Percentiles rank a stretch among this genome's conserved stretches.
phyloP scores from a whole-genome alignment of 2,329 filamentous ascomycete species.

The Microdochium bolleyi region DNA sequence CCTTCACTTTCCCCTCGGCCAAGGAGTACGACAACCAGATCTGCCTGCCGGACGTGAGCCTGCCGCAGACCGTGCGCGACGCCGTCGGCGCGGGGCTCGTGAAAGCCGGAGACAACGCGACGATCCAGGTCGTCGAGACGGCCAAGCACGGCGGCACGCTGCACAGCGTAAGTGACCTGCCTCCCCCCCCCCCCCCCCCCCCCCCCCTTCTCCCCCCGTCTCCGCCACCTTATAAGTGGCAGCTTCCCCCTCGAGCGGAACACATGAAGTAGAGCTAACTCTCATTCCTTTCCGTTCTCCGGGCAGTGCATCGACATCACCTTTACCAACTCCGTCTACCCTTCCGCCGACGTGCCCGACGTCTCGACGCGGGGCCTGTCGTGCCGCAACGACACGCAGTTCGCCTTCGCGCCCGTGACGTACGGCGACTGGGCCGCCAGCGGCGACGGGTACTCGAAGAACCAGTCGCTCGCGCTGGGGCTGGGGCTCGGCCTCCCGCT shows the following conservation, averaged over 20 bases:
- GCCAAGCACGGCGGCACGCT: constrained; percentile 65
- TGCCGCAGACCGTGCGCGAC: not conserved
- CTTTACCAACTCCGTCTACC: constrained; percentile 34
- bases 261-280: too few species aligned
- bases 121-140: constrained; percentile 65
- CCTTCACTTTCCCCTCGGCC: not conserved
- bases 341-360: not conserved
- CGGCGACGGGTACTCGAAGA: not conserved
- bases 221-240: too few species aligned
- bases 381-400: not conserved
- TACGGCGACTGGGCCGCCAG: not conserved
- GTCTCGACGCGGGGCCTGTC: not conserved
- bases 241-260: too few species aligned
- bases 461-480: not conserved
- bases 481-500: not conserved
- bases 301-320: constrained; percentile 89
- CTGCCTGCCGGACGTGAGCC: not conserved
- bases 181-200: not conserved
- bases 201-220: not conserved
- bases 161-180: constrained; percentile 49
- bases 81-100: not conserved
- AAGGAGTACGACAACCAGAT: not conserved
- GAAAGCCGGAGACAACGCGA: constrained; percentile 43
- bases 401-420: not conserved
- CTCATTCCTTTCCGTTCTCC: constrained; percentile 1